Conservation (phyloP, 257 asterid species). For the Marsdenia floribunda region DNA sequence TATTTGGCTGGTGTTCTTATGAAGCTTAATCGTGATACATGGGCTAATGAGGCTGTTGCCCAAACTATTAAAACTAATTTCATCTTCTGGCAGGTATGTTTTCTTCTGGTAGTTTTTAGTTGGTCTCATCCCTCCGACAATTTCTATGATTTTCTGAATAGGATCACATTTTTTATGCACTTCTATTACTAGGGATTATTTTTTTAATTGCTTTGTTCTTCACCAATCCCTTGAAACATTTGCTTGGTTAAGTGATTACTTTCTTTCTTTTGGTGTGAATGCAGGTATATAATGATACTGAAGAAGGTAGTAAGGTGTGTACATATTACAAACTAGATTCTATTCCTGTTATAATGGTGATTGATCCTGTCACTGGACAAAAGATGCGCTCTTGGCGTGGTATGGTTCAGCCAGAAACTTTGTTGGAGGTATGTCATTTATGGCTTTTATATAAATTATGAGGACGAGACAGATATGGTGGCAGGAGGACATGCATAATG, state of each 20-base stretch:
- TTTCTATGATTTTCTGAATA: neutral
- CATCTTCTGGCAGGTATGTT: conserved; percentile 94
- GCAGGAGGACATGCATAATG: neutral
- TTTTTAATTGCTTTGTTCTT: neutral
- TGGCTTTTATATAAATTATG: neutral
- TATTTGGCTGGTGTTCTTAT: conserved; percentile 20
- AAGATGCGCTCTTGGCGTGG: conserved; percentile 92
- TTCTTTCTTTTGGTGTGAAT: conserved; percentile 19
- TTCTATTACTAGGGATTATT: neutral
- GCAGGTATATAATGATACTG: conserved; percentile 81
- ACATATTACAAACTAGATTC: conserved; percentile 82
- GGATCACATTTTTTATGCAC: neutral
- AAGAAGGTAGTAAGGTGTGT: conserved; percentile 96
- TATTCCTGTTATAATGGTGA: conserved; percentile 66
- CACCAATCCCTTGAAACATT: conserved; percentile 7
- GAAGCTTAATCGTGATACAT: conserved; percentile 97
- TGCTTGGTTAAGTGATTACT: conserved; percentile 16
- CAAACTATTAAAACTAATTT: conserved; percentile 88
- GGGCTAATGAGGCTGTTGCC: conserved; percentile 98
- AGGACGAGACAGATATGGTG: neutral
- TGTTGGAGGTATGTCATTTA: conserved; percentile 63
- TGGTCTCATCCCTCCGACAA: neutral
- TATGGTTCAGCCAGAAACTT: conserved; percentile 89
- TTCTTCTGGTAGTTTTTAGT: neutral
- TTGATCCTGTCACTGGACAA: conserved; percentile 96